Conservation (phyloP, 1,284 basidiomycete genomes). For the Apiotrichum akiyoshidainum region DNA sequence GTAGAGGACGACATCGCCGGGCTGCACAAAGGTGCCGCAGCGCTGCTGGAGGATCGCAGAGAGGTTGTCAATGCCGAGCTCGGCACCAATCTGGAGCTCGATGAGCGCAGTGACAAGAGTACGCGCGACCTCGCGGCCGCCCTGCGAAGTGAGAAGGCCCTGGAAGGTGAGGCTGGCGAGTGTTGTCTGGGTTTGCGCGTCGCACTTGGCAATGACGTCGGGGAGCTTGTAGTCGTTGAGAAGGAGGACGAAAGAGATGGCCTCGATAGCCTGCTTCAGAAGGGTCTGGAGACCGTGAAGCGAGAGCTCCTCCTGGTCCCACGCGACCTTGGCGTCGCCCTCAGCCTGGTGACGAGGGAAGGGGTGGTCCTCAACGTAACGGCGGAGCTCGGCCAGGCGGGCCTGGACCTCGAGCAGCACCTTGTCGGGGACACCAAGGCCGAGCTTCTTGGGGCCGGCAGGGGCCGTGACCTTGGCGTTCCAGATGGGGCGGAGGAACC, state of each 20-base stretch:
- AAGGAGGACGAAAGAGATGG: constrained; percentile 86
- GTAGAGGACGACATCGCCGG: constrained; percentile 96
- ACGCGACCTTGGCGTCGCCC: constrained; percentile 44
- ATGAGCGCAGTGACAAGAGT: constrained; percentile 93
- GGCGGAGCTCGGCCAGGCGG: constrained; percentile 71
- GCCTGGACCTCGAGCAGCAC: constrained; percentile 68
- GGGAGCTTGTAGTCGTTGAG: constrained; percentile 85
- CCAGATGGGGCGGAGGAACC: constrained; percentile 85
- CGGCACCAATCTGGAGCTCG: constrained; percentile 94
- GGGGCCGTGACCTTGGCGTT: constrained; percentile 64
- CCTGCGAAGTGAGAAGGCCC: constrained; percentile 74
- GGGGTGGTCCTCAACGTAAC: constrained; percentile 58
- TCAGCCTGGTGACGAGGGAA: constrained; percentile 44
- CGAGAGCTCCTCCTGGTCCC: constrained; percentile 47
- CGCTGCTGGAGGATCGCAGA: constrained; percentile 89
- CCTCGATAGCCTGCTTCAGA: constrained; percentile 78
- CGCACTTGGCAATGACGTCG: constrained; percentile 62
- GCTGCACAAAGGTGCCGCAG: constrained; percentile 95
- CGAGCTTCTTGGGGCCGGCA: constrained; percentile 23
- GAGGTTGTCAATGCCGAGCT: constrained; percentile 92
- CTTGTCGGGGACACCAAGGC: constrained; percentile 57
- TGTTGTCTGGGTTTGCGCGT: constrained; percentile 61
- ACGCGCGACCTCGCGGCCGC: constrained; percentile 77
- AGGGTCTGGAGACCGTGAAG: constrained; percentile 54
- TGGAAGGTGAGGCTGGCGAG: constrained; percentile 73